Percentiles rank a stretch among this genome's conserved stretches.
phyloP scores from a whole-genome alignment of 2,329 filamentous ascomycete species.

The Colletotrichum melonis region DNA sequence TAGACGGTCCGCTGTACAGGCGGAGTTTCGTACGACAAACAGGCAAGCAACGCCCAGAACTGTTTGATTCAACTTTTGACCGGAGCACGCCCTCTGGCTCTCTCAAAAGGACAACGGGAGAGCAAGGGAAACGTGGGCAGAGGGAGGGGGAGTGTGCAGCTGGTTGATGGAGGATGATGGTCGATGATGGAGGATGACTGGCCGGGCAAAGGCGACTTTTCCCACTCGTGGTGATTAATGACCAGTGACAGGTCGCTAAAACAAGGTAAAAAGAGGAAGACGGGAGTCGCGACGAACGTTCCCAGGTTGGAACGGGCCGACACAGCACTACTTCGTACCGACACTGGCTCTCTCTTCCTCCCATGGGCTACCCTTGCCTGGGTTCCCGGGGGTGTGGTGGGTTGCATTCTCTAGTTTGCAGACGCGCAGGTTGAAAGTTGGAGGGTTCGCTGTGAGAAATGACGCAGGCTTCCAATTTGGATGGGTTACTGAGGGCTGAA shows the following conservation, averaged over 20 bases:
- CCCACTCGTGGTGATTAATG: neutral
- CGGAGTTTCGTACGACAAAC: conserved; percentile 2
- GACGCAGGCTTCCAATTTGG: neutral
- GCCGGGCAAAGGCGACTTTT: neutral
- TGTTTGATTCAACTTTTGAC: neutral
- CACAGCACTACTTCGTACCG: neutral
- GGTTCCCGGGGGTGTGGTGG: neutral
- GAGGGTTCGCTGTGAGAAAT: conserved; percentile 10
- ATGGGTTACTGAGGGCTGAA: neutral
- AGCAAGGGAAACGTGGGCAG: conserved; percentile 11
- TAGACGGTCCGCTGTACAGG: neutral
- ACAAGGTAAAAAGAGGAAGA: neutral
- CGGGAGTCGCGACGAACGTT: conserved; percentile 1
- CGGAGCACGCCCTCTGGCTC: neutral
- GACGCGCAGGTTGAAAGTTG: neutral
- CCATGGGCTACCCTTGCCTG: neutral
- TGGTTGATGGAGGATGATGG: neutral
- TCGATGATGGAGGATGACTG: neutral
- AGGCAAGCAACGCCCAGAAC: neutral
- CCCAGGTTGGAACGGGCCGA: conserved; percentile 18
- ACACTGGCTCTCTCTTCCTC: neutral
- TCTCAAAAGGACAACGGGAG: neutral
- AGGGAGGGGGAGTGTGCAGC: conserved; percentile 18
- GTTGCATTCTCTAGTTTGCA: neutral
- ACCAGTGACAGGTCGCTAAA: neutral